Evolutionary conservation across 2,329 filamentous ascomycete genomes (phyloP).

Genomic region (Aspergillus terreus): DNA sequence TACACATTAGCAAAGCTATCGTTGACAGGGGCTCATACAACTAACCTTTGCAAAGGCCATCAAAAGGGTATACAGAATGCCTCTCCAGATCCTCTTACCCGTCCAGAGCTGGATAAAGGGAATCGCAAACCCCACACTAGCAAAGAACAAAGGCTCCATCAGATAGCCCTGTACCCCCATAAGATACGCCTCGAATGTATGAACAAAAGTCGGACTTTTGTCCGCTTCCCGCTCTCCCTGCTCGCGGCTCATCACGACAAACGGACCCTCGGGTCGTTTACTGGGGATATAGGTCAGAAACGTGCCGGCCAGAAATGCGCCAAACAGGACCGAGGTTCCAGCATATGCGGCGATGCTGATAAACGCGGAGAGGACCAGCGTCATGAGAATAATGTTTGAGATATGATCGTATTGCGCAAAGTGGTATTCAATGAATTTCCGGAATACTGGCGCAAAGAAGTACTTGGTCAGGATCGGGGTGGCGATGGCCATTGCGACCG

Average conservation of each 20-base stretch:
- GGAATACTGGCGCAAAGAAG: constrained; percentile 37
- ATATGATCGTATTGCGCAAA: constrained; percentile 33
- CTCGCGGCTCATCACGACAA: constrained; percentile 32
- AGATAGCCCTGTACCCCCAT: constrained; percentile 31
- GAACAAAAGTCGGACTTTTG: constrained; percentile 37
- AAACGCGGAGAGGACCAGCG: constrained; percentile 28
- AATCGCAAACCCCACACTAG: constrained; percentile 31
- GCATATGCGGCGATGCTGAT: constrained; percentile 32
- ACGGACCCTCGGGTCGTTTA: constrained; percentile 34
- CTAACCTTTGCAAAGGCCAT: constrained; percentile 29
- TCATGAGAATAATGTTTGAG: constrained; percentile 35
- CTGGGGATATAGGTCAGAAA: constrained; percentile 37
- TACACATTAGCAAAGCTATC: background rate
- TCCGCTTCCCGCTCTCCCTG: constrained; percentile 29
- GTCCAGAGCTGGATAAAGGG: constrained; percentile 32
- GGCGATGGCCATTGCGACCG: constrained; percentile 31
- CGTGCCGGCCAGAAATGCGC: constrained; percentile 33
- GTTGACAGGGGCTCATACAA: background rate
- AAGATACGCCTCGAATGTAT: constrained; percentile 39
- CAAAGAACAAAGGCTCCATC: constrained; percentile 32
- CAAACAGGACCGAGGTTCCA: constrained; percentile 38
- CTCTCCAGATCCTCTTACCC: constrained; percentile 29
- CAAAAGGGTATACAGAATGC: constrained; percentile 25
- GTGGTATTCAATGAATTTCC: constrained; percentile 30
- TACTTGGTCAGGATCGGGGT: constrained; percentile 37